A percentile compares a stretch with the other conserved stretches of the same genome.
Conservation (phyloP, 352 stramenopile species). For the Globisporangium okanoganense region DNA sequence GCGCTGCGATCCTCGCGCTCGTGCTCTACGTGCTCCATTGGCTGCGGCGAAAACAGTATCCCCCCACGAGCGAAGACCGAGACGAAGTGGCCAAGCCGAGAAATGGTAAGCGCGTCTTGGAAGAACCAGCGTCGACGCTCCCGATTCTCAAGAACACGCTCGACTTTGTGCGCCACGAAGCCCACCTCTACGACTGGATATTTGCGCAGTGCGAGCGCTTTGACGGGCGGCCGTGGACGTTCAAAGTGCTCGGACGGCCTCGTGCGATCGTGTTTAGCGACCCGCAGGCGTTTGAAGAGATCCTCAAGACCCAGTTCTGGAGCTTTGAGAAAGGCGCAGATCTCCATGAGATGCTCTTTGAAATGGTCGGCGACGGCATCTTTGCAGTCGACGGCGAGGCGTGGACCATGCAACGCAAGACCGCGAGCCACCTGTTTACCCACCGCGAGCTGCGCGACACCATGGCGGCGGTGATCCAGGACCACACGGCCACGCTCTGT, state of each 20-base stretch:
- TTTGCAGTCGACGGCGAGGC: slow-evolving; percentile 1
- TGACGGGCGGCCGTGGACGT: not conserved
- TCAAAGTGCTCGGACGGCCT: not conserved
- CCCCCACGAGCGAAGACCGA: not conserved
- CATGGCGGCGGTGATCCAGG: slow-evolving; percentile 16
- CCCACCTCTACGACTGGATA: slow-evolving; percentile 1
- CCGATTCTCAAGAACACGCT: slow-evolving; percentile 7
- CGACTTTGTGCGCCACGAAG: not conserved
- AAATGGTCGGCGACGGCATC: not conserved
- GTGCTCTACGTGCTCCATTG: not conserved
- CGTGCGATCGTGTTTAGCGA: not conserved
- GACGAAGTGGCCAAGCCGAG: not conserved
- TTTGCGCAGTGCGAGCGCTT: not conserved
- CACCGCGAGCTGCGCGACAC: slow-evolving; percentile 14
- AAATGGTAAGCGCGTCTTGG: not conserved
- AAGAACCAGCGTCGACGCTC: slow-evolving; percentile 3
- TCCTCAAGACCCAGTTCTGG: slow-evolving; percentile 8
- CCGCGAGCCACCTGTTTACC: slow-evolving; percentile 17
- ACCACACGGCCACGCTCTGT: slow-evolving; percentile 11
- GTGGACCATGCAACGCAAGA: slow-evolving; percentile 23
- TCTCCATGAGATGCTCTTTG: not conserved
- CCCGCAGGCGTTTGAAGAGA: slow-evolving; percentile 7
- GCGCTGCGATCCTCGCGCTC: not conserved
- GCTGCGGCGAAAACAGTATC: not conserved
- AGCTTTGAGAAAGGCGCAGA: slow-evolving; percentile 6